Percentiles rank a stretch among this genome's conserved stretches.
Conservation (phyloP, 306 rosid species). For the Fragaria iinumae region DNA sequence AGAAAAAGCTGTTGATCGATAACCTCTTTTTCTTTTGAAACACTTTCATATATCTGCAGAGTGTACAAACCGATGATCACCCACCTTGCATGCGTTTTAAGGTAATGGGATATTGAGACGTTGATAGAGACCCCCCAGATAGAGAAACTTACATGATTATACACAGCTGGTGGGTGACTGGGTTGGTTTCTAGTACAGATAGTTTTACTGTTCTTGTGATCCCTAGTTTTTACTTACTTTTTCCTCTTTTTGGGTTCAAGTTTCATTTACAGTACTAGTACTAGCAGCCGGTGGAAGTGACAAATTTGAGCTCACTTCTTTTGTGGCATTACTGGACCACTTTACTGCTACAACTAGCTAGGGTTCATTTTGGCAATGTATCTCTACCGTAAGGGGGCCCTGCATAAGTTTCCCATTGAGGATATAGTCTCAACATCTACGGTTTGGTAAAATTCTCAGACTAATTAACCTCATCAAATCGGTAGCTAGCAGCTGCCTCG, state of each 20-base stretch:
- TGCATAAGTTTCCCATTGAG: background rate
- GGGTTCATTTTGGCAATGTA: background rate
- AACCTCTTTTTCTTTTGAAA: slow-evolving; percentile 3
- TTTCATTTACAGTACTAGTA: background rate
- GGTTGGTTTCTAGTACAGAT: background rate
- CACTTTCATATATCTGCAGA: background rate
- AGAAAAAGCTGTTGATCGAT: too few species aligned
- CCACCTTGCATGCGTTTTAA: slow-evolving; percentile 15
- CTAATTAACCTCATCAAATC: background rate
- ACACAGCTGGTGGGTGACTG: background rate
- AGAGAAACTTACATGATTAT: background rate
- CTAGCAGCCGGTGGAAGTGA: slow-evolving; percentile 3
- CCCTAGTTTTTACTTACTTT: background rate
- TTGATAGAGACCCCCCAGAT: background rate
- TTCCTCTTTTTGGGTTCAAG: background rate
- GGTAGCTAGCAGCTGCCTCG: background rate
- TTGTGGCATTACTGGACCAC: slow-evolving; percentile 5
- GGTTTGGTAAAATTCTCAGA: background rate
- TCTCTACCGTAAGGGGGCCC: background rate
- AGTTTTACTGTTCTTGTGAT: slow-evolving; percentile 4
- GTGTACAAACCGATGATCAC: background rate
- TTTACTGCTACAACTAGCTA: background rate
- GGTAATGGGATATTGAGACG: slow-evolving; percentile 6
- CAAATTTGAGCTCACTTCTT: background rate
- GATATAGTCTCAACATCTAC: background rate